Evolutionary conservation across 371 early-diverging fungal genomes (phyloP), one percentile per base, ranked within the genome.

Genomic region (Mortierella sp.): DNA sequence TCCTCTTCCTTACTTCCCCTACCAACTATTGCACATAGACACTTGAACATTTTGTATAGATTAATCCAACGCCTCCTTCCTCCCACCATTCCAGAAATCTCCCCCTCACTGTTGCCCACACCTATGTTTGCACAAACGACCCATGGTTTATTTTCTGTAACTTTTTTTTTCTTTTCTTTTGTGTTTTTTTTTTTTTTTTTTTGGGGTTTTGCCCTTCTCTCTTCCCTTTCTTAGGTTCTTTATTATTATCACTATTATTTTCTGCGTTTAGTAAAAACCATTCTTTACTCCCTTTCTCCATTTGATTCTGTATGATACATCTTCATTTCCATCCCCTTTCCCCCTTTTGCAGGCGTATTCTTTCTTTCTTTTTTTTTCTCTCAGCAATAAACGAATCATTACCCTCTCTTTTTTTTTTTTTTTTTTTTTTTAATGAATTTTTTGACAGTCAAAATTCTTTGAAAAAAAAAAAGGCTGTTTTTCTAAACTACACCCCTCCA

Each of bases 401-500:
- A 3, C 37, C 9, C 57, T 43, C 59, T n/a, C 21, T 58, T 26
- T 7, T 50, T 6, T 51, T 25, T 26, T 37, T 53, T 21, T 15
- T 63, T 46, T 12, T 23, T 15, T 51, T 50, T 50, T 50, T 50
- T 50, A 7, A 5, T 50, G 50, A 50, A 46, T 46, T 9, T 11
- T 16, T 46, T 16, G 46, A 9, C 16, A 46, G 11, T 9, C 46
- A 46, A 46, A 46, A 16, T 9, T 11, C 9, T 9, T 16, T n/a
- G n/a, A n/a, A n/a, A n/a, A n/a, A n/a, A n/a, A n/a, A n/a, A n/a
- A 37, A 37, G 37, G 3, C 37, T 37, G 37, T 37, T 37, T 37
- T n/a, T n/a, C n/a, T n/a, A n/a, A 16, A 55, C 28, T 55, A 55
- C 26, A 26, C 26, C 7, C 63, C 76, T 15, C 79, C 79, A 77